Evolutionary conservation across 2,329 filamentous ascomycete genomes (phyloP), one percentile per base, ranked within the genome.

Genomic region (Diaporthe ampelina): DNA sequence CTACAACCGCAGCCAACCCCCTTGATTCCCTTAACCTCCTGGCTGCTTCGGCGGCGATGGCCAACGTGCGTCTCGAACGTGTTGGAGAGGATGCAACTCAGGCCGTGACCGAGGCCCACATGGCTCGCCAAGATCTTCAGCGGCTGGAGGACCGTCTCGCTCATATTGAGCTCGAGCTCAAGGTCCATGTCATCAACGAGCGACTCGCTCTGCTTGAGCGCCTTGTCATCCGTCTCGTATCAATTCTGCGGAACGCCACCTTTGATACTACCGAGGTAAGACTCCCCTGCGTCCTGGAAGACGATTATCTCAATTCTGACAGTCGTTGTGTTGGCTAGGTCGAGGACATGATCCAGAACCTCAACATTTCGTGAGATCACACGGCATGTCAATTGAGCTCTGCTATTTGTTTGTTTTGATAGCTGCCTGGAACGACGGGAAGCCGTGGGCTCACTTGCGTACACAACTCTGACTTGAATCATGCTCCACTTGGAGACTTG

Each of bases 201-300:
- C 65, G 50, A 4, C 11, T 43, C n/a, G 17, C 48, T n/a, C 17
- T 24, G 15, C 24, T 70, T 6, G 52, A 70, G 15, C 19, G 13
- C 4, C 19, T 58, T 21, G 26, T 70, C 13, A 1, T 37, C 26
- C 54, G 67, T 32, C 6, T 70, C 17, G 26, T 70, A 5, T 45
- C 52, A 21, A 35, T 58, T 54, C 6, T 58, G 67, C 52, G n/a
- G 17, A 70, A 58, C 37, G 43, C 29, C 67, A 70, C 58, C 43
- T 40, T 58, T 24, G 54, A 58, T 10, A 54, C 67, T n/a, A 21
- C 32, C 19, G 52, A 70, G 67, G 52, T 58, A 45, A 58, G n/a
- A n/a, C n/a, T n/a, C n/a, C n/a, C n/a, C n/a, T n/a, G n/a, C n/a
- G n/a, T n/a, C n/a, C n/a, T n/a, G 11, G 8, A 9, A 19, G 9